Conservation (phyloP, 441 rosid genomes). For the Adansonia rubrostipa region DNA sequence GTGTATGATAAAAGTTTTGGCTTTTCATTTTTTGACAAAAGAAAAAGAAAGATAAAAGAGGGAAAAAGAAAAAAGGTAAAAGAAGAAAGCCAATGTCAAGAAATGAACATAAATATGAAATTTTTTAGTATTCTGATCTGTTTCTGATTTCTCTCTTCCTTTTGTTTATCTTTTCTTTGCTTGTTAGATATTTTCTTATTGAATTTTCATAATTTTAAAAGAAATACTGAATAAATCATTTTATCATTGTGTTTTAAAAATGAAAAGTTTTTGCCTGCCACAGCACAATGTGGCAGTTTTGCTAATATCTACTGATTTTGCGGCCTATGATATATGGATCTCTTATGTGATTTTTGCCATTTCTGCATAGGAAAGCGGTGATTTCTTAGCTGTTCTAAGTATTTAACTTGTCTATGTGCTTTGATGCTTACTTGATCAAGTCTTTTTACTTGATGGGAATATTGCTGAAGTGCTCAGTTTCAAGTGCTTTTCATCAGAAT, state of each 20-base stretch:
- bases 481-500: not conserved
- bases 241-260: not conserved
- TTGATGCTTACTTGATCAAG: conserved; percentile 12
- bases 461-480: conserved; percentile 4
- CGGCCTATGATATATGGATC: not conserved
- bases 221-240: not conserved
- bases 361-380: not conserved
- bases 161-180: not conserved
- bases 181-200: not conserved
- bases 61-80: not conserved
- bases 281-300: not conserved
- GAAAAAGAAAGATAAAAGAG: not conserved
- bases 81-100: not conserved
- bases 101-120: conserved; percentile 3
- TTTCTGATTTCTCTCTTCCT: not conserved
- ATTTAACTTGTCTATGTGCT: conserved; percentile 3
- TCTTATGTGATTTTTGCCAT: not conserved
- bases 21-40: not conserved
- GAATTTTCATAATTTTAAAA: not conserved
- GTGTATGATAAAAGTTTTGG: not conserved
- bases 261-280: not conserved
- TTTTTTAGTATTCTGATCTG: not conserved
- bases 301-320: not conserved
- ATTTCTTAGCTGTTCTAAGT: not conserved
- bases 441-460: conserved; percentile 1